phyloP scores from a whole-genome alignment of 768 basidiomycete genomes.

The Pleurotus giganteus region DNA sequence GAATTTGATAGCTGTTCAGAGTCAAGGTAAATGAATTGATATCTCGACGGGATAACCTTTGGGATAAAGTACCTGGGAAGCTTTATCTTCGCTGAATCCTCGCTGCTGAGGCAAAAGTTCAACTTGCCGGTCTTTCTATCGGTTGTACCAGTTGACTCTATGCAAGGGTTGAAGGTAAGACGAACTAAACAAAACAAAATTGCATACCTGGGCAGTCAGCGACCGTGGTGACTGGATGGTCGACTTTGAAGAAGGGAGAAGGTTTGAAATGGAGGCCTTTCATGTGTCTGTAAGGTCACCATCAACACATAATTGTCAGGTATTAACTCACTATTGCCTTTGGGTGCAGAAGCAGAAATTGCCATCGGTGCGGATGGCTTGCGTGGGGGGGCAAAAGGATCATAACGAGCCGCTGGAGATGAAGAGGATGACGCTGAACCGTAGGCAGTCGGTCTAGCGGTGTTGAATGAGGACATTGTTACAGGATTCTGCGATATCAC shows the following conservation, averaged over 20 bases:
- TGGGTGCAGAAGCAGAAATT: conserved; percentile 28
- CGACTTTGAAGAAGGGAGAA: conserved; percentile 74
- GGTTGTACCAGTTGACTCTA: conserved; percentile 76
- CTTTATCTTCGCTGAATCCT: conserved; percentile 61
- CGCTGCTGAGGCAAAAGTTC: conserved; percentile 61
- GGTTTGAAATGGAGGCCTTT: conserved; percentile 73
- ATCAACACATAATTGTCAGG: conserved; percentile 15
- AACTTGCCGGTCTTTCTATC: conserved; percentile 70
- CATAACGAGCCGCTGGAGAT: conserved; percentile 47
- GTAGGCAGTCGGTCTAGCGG: conserved; percentile 30
- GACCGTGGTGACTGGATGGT: conserved; percentile 61
- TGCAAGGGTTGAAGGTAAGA: not conserved
- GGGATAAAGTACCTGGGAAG: conserved; percentile 45
- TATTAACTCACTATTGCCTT: conserved; percentile 26
- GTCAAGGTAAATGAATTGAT: not conserved
- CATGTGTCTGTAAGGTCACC: conserved; percentile 18
- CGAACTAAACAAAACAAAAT: conserved; percentile 8
- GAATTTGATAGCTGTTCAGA: conserved; percentile 75
- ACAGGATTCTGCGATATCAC: conserved; percentile 11
- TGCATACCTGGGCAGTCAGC: conserved; percentile 76
- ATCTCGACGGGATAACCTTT: conserved; percentile 9
- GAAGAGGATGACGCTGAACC: conserved; percentile 25
- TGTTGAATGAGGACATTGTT: not conserved
- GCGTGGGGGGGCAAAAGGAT: conserved; percentile 66
- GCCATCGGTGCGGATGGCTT: conserved; percentile 33